phyloP scores from a whole-genome alignment of 1,139 yeast species.

The Magnusiomyces magnusii region DNA sequence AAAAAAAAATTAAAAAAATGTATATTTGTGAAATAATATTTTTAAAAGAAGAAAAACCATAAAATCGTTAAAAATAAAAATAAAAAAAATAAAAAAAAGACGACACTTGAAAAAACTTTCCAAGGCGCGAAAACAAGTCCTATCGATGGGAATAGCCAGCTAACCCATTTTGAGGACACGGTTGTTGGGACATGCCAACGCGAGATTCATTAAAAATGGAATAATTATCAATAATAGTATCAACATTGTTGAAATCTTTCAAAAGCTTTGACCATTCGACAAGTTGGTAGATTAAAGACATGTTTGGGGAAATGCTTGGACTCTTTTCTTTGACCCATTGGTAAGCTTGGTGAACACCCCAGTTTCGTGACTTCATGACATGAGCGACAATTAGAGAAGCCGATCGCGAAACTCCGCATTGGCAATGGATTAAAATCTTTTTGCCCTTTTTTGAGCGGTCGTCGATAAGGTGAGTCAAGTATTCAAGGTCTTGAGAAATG shows the following conservation, averaged over 20 bases:
- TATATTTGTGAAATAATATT: neutral
- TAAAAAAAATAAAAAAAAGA: neutral
- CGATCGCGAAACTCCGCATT: constrained; percentile 85
- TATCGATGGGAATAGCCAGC: neutral
- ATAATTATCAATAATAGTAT: too few relatives aligned
- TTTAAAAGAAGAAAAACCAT: neutral
- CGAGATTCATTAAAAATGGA: neutral
- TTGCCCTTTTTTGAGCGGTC: constrained; percentile 32
- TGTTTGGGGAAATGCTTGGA: constrained; percentile 81
- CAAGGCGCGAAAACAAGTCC: neutral
- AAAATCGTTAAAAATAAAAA: neutral
- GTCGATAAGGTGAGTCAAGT: constrained; percentile 47
- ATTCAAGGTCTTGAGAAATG: constrained; percentile 54
- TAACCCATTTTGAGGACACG: too few relatives aligned
- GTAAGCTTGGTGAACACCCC: constrained; percentile 74
- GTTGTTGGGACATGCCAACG: too few relatives aligned
- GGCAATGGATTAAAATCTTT: constrained; percentile 73
- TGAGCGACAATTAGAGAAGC: constrained; percentile 84
- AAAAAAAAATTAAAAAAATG: too few relatives aligned
- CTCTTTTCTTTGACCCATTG: constrained; percentile 54
- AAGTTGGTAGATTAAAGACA: constrained; percentile 78
- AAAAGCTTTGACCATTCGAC: constrained; percentile 53
- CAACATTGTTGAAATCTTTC: neutral
- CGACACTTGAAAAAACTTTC: neutral
- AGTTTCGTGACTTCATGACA: constrained; percentile 54